Conservation (phyloP, 768 basidiomycete genomes). For the Lactifluus rugatus region DNA sequence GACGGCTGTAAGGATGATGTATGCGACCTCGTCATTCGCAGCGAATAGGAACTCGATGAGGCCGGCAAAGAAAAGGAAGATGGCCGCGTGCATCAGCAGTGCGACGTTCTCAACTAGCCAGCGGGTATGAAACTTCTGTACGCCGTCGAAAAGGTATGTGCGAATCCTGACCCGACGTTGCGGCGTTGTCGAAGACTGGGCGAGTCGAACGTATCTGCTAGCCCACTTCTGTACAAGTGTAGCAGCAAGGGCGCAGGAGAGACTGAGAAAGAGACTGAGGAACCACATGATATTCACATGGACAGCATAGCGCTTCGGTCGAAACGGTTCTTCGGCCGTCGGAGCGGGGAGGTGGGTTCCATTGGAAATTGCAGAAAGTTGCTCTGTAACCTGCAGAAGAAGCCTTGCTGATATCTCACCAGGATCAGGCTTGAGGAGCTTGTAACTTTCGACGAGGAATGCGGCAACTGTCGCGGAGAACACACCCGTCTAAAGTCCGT, state of each 20-base stretch:
- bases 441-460: slow-evolving; percentile 13
- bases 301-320: neutral
- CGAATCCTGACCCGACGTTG: neutral
- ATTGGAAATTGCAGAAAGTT: slow-evolving; percentile 1
- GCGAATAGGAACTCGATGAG: neutral
- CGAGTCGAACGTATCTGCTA: slow-evolving; percentile 2
- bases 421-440: slow-evolving; percentile 1
- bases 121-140: neutral
- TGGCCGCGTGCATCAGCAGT: neutral
- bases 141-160: neutral
- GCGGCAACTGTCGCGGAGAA: slow-evolving; percentile 10
- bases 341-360: neutral
- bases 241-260: neutral
- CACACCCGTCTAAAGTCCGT: neutral
- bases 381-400: neutral
- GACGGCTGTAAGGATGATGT: neutral
- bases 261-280: slow-evolving; percentile 3
- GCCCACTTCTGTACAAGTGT: slow-evolving; percentile 4
- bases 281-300: slow-evolving; percentile 13
- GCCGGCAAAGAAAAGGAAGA: slow-evolving; percentile 2
- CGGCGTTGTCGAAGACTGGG: neutral
- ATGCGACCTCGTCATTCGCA: neutral
- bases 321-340: neutral
- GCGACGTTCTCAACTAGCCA: neutral
- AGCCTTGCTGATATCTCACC: neutral